phyloP scores from a whole-genome alignment of 495 filamentous ascomycete species.

The Penicillium odoratum region DNA sequence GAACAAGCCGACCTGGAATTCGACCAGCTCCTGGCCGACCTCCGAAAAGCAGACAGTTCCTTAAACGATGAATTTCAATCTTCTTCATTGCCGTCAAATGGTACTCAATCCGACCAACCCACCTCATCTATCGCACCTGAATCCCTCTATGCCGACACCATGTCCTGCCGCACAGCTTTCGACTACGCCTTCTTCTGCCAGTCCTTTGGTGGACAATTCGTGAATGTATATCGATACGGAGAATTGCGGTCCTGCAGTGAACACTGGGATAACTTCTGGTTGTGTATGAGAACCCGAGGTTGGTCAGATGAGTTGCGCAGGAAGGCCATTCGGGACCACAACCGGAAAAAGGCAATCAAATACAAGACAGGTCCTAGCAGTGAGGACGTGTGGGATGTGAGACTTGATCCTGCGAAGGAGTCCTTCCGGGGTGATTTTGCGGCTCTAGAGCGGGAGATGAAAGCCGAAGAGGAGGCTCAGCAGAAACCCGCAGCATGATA shows the following conservation, averaged over 20 bases:
- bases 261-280: conserved; percentile 88
- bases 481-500: conserved; percentile 15
- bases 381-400: conserved; percentile 87
- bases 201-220: conserved; percentile 84
- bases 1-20: conserved; percentile 64
- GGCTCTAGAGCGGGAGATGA: conserved; percentile 53
- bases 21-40: conserved; percentile 53
- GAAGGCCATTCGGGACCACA: conserved; percentile 65
- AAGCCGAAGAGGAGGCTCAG: conserved; percentile 43
- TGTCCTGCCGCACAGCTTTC: conserved; percentile 89
- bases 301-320: conserved; percentile 47
- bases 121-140: conserved; percentile 53
- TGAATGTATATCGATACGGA: conserved; percentile 84
- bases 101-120: conserved; percentile 16
- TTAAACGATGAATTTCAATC: conserved; percentile 15
- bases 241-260: conserved; percentile 68
- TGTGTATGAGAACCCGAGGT: conserved; percentile 82
- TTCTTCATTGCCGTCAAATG: conserved; percentile 10
- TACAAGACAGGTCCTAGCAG: conserved; percentile 75
- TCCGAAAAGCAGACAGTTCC: conserved; percentile 41
- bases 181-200: conserved; percentile 96
- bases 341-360: conserved; percentile 70
- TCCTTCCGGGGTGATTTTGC: conserved; percentile 63
- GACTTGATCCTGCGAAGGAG: conserved; percentile 49
- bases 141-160: conserved; percentile 69